Base-by-base conservation (phyloP, 768 basidiomycete species). In the Mycena epipterygia region DNA sequence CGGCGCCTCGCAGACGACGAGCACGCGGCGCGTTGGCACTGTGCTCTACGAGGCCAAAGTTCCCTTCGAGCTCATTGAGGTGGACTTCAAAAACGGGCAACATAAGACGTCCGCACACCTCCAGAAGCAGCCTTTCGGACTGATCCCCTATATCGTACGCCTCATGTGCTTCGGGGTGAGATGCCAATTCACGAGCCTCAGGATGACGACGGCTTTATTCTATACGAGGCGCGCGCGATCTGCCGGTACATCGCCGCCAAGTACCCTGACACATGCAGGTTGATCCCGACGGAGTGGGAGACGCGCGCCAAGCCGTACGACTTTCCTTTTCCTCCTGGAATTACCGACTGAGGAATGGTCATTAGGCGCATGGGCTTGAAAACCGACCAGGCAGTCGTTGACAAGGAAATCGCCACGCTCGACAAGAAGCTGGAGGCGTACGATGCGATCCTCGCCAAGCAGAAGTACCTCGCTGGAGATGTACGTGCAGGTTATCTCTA, bases 81-180 rank as follows among this genome's bases (percentile, higher is more conserved):
- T 71, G 14, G 64, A 66, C 46, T 60, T 85, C 41, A 0, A 52
- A 32, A 82, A 81, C 56, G 74, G 78, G 30, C 82, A 83, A 73
- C 83, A 86, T 17, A 86, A 85, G 76, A 1, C 66, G 0, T 49
- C 81, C 2, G 79, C 59, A 17, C 82, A 74, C 76, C 7, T 79
- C 19, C 59, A 74, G 19, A 62, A 75, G 39, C 88, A 90, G 76
- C 88, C 89, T 0, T 87, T 87, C 73, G 84, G 85, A 19, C 84
- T 85, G 74, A 78, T 86, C 0, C 67, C 42, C 13, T 29, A 19
- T 13, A 33, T 70, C 29, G 27, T 59, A 7, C 25, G 57, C 44
- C 21, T 27, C 25, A 27, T 42, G 13, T 35, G 9, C 25, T 59
- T 6, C 30, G 17, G 5, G 32, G 30, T 35, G 14, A 39, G 39